Evolutionary conservation across 2,329 filamentous ascomycete species (phyloP), one percentile per base, ranked within the genome.

Genomic region (Elsinoe perseae): DNA sequence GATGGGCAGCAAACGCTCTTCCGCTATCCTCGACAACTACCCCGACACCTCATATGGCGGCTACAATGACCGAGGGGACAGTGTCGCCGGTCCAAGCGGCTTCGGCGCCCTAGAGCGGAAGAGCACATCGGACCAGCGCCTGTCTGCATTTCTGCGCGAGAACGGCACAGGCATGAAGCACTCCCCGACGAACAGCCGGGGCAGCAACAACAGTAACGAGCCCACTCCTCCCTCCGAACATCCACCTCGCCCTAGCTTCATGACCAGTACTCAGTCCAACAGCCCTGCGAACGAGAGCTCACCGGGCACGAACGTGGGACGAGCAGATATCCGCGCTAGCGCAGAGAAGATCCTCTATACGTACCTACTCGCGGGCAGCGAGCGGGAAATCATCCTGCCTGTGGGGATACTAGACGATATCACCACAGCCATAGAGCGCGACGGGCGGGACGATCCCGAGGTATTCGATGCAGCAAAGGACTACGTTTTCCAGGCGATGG

Each of bases 291-390:
- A 91, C 66, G 91, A 87, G 10, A 88, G 84, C 67, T 95, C 90
- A 10, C 89, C 89, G 0, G 82, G 83, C 2, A 87, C 95, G 67
- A 87, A 85, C 0, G 89, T 96, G 42, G 82, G 86, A n/a, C 81
- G 93, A 61, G 83, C 89, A 60, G 93, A 98, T 66, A 90, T 98
- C 63, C 83, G 90, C 57, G 87, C 90, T 8, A 95, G 89, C 2
- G 95, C 95, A 0, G 93, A 97, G 75, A 96, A 95, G 79, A 96
- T 98, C 52, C 80, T 98, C n/a, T 98, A 96, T 74, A 97, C 92
- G 1, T 98, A 93, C 68, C 78, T 98, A 4, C 82, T 98, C 1
- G 90, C 91, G 0, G 91, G 90, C n/a, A 89, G 93, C 0, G 93
- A 98, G 74, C 84, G 95, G 63, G 93, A 98, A 72, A 97, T 98